These are phyloP conservation scores for Diplodia intermedia DNA, from an alignment of 2,329 filamentous ascomycete genomes.

Conservation along the genomic window DNA sequence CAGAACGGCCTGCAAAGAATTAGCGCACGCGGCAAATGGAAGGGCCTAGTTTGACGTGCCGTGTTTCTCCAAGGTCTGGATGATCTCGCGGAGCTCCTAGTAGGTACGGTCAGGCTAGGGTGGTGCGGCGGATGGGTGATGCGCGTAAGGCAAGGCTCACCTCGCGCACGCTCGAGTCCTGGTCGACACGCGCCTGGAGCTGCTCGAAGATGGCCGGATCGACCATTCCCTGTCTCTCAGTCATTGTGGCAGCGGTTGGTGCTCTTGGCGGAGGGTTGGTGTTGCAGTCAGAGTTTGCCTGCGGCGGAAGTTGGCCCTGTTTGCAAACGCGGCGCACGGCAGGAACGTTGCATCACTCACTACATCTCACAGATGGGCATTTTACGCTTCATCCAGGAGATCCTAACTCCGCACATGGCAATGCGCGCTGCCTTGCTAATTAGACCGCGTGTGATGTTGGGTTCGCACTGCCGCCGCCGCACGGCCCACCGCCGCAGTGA, in stretches of 20 bases:
- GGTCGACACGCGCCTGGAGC: constrained; percentile 87
- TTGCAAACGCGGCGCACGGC: constrained; percentile 12
- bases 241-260: constrained; percentile 38
- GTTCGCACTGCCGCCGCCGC: constrained; percentile 8
- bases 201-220: constrained; percentile 85
- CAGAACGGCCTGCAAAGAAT: constrained; percentile 66
- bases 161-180: constrained; percentile 82
- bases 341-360: constrained; percentile 18
- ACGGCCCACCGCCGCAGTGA: constrained; percentile 1
- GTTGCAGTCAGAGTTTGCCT: constrained; percentile 32
- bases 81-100: constrained; percentile 76
- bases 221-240: constrained; percentile 62
- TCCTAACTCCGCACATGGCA: background rate
- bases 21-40: background rate
- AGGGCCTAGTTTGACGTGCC: constrained; percentile 49
- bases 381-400: background rate
- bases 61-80: constrained; percentile 82
- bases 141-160: constrained; percentile 47
- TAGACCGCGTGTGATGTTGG: background rate
- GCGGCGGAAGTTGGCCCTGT: constrained; percentile 19
- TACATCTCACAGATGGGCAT: background rate
- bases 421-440: background rate
- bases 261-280: constrained; percentile 20
- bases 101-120: constrained; percentile 35
- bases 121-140: background rate